Percentiles rank a stretch among this genome's conserved stretches.
Conservation (phyloP, 164 flowering plant species). For the Stephania cephalantha region DNA sequence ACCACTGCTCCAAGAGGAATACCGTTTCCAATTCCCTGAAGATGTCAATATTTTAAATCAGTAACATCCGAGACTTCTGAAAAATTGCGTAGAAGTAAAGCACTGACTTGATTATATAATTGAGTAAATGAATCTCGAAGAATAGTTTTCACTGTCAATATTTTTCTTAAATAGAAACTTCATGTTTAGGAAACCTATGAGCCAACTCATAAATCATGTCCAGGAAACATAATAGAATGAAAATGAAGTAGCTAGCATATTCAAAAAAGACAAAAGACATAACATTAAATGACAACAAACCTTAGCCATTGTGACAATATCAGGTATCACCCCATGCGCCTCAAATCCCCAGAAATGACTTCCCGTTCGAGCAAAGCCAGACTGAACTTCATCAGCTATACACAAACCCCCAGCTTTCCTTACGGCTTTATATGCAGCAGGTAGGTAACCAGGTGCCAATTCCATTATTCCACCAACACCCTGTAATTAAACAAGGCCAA, state of each 20-base stretch:
- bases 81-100: not conserved
- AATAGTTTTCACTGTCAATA: too few relatives aligned
- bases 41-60: conserved; percentile 6
- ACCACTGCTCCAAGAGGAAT: conserved; percentile 95
- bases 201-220: too few relatives aligned
- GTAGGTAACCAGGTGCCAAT: conserved; percentile 83
- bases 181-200: too few relatives aligned
- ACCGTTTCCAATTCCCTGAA: conserved; percentile 95
- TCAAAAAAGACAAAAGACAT: not conserved
- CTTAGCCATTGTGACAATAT: conserved; percentile 98
- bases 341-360: conserved; percentile 95
- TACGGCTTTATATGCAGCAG: conserved; percentile 54
- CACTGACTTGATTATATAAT: not conserved
- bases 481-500: conserved; percentile 25
- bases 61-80: not conserved
- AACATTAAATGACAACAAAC: conserved; percentile 19
- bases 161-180: too few relatives aligned
- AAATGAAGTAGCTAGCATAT: not conserved
- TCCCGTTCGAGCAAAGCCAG: conserved; percentile 88
- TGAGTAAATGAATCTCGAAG: not conserved
- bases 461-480: conserved; percentile 94
- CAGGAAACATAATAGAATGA: not conserved
- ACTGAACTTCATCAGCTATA: conserved; percentile 92
- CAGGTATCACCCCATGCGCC: conserved; percentile 86
- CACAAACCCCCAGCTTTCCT: conserved; percentile 86